These are phyloP conservation scores for Tolypocladium inflatum DNA, from an alignment of 2,329 filamentous ascomycete genomes.

Conservation along the genomic window DNA sequence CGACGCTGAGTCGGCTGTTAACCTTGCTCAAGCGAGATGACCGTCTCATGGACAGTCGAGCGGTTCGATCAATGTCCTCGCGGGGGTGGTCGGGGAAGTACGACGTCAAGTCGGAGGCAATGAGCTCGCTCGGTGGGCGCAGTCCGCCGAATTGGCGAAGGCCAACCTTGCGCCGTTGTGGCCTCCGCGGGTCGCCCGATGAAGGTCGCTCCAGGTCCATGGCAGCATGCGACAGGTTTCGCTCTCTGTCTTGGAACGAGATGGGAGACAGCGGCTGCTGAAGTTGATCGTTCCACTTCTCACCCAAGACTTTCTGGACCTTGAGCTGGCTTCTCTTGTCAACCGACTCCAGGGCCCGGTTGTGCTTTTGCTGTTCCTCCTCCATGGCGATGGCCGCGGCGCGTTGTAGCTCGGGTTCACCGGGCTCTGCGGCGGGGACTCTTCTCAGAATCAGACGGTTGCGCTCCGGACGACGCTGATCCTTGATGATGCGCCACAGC, in stretches of 20 bases:
- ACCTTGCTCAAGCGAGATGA: slow-evolving; percentile 87
- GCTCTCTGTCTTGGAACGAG: slow-evolving; percentile 60
- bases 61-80: slow-evolving; percentile 91
- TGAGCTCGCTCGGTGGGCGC: slow-evolving; percentile 90
- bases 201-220: slow-evolving; percentile 48
- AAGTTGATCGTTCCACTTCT: slow-evolving; percentile 70
- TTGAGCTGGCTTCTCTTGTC: slow-evolving; percentile 79
- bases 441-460: slow-evolving; percentile 85
- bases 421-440: slow-evolving; percentile 86
- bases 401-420: slow-evolving; percentile 73
- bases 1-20: slow-evolving; percentile 85
- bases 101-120: slow-evolving; percentile 88
- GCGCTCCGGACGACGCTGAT: slow-evolving; percentile 73
- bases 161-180: slow-evolving; percentile 39
- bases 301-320: slow-evolving; percentile 80
- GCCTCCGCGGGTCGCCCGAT: slow-evolving; percentile 34
- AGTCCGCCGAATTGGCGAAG: slow-evolving; percentile 83
- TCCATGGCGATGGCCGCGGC: slow-evolving; percentile 85
- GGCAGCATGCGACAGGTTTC: slow-evolving; percentile 52
- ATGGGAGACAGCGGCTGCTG: slow-evolving; percentile 82
- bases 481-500: slow-evolving; percentile 83
- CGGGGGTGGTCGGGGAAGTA: slow-evolving; percentile 95
- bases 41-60: slow-evolving; percentile 82
- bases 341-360: slow-evolving; percentile 48
- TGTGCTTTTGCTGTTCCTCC: slow-evolving; percentile 68